Evolutionary conservation across 2,329 filamentous ascomycete genomes (phyloP).

Genomic region (Blumeriella jaapii): DNA sequence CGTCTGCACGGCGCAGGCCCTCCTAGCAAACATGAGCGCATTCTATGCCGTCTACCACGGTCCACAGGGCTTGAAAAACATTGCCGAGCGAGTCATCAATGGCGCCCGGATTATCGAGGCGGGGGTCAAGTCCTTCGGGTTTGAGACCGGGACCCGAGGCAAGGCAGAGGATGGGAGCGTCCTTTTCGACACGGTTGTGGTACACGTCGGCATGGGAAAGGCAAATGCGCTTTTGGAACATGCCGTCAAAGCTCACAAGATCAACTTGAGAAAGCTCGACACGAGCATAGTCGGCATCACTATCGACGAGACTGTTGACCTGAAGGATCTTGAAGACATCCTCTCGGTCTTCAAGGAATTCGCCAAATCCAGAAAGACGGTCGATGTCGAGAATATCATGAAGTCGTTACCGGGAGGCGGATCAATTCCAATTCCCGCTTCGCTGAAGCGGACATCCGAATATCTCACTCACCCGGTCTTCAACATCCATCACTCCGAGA

Average conservation of each 20-base stretch:
- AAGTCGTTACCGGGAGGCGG: conserved; percentile 31
- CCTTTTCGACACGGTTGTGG: conserved; percentile 71
- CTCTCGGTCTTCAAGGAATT: conserved; percentile 40
- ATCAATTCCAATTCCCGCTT: conserved; percentile 37
- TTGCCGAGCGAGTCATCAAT: conserved; percentile 66
- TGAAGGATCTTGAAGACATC: conserved; percentile 44
- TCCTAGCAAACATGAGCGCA: conserved; percentile 90
- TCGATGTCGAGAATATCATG: conserved; percentile 31
- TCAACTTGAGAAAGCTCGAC: conserved; percentile 54
- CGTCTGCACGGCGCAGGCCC: conserved; percentile 88
- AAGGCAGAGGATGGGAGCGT: conserved; percentile 44
- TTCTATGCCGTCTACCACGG: conserved; percentile 94
- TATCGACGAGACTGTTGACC: conserved; percentile 61
- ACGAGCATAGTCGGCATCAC: conserved; percentile 58
- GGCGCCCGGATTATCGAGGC: conserved; percentile 59
- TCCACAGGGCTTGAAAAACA: conserved; percentile 68
- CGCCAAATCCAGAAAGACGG: conserved; percentile 12
- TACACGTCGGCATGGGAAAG: conserved; percentile 42
- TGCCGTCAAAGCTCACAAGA: conserved; percentile 37
- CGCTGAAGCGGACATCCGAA: conserved; percentile 56
- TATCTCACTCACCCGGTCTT: conserved; percentile 89
- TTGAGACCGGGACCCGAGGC: conserved; percentile 47
- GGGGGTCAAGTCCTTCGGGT: conserved; percentile 50
- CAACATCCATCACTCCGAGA: conserved; percentile 91
- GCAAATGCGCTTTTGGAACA: conserved; percentile 40